Evolutionary conservation across 2,329 filamentous ascomycete genomes (phyloP).

Genomic region (Claviceps cyperi): DNA sequence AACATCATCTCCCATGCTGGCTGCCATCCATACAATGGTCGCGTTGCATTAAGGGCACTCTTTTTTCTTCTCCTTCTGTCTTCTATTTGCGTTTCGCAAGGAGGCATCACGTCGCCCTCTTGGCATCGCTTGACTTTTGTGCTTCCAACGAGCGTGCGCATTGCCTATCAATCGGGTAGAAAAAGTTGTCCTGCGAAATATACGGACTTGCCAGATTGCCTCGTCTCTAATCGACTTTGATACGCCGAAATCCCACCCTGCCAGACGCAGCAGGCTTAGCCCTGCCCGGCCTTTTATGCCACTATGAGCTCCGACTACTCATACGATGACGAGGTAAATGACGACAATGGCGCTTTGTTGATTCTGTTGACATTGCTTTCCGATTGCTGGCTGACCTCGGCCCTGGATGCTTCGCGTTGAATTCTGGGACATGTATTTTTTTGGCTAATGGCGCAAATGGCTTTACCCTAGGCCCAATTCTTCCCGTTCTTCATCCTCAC

Average conservation of each 20-base stretch:
- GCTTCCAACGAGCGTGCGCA: background rate
- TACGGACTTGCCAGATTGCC: constrained; percentile 1
- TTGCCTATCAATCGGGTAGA: background rate
- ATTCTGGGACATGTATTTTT: background rate
- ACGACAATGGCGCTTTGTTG: background rate
- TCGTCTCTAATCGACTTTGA: background rate
- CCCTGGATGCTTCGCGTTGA: background rate
- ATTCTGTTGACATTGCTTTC: background rate
- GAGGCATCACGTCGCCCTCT: background rate
- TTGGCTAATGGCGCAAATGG: constrained; percentile 2
- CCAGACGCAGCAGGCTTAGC: constrained; percentile 19
- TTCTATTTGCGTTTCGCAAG: background rate
- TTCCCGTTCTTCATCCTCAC: constrained; percentile 98
- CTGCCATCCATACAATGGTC: background rate
- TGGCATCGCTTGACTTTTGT: too few relatives aligned
- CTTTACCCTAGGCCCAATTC: constrained; percentile 60
- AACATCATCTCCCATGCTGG: constrained; percentile 1
- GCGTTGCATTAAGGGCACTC: background rate
- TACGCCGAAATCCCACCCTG: background rate
- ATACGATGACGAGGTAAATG: constrained; percentile 76
- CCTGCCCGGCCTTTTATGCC: constrained; percentile 18
- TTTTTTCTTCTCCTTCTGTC: background rate
- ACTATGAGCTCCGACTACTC: constrained; percentile 91
- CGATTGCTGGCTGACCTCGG: background rate
- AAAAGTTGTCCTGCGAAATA: background rate